Evolutionary conservation across 2,329 filamentous ascomycete species (phyloP).

Genomic region (Fusarium citri): DNA sequence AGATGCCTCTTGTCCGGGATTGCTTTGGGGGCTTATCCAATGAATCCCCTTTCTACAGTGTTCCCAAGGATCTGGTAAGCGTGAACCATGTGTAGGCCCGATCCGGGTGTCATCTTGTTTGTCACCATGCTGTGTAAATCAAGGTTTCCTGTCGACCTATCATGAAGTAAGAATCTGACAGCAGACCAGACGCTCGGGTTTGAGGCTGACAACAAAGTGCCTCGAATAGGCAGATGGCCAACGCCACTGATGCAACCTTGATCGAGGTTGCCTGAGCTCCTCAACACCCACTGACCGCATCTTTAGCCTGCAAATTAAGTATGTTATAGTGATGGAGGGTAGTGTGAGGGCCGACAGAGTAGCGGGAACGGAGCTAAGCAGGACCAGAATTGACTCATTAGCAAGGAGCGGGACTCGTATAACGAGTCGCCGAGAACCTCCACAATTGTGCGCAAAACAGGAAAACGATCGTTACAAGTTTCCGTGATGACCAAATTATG

Average conservation of each 20-base stretch:
- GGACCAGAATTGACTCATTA: conserved; percentile 31
- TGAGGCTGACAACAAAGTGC: conserved; percentile 28
- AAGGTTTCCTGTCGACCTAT: conserved; percentile 19
- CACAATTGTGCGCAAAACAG: conserved; percentile 19
- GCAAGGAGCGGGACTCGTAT: conserved; percentile 20
- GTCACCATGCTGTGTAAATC: conserved; percentile 22
- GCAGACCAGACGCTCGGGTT: conserved; percentile 37
- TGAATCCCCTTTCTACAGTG: neutral
- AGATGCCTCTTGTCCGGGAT: conserved; percentile 13
- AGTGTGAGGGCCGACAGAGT: conserved; percentile 16
- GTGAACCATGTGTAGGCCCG: conserved; percentile 30
- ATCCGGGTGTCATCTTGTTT: conserved; percentile 28
- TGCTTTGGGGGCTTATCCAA: conserved; percentile 23
- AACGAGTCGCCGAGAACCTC: conserved; percentile 13
- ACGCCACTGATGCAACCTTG: conserved; percentile 26
- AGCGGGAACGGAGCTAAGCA: conserved; percentile 24
- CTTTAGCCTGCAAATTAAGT: conserved; percentile 11
- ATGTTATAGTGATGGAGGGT: conserved; percentile 9
- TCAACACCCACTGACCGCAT: conserved; percentile 20
- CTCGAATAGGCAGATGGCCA: conserved; percentile 29
- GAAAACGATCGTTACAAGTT: conserved; percentile 16
- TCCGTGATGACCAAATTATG: conserved; percentile 21
- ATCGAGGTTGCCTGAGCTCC: conserved; percentile 14
- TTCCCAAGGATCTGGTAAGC: conserved; percentile 35
- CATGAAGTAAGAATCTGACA: conserved; percentile 41